A percentile compares a stretch with the other conserved stretches of the same genome.
Conservation (phyloP, 257 asterid genomes). For the Scutellaria barbata region DNA sequence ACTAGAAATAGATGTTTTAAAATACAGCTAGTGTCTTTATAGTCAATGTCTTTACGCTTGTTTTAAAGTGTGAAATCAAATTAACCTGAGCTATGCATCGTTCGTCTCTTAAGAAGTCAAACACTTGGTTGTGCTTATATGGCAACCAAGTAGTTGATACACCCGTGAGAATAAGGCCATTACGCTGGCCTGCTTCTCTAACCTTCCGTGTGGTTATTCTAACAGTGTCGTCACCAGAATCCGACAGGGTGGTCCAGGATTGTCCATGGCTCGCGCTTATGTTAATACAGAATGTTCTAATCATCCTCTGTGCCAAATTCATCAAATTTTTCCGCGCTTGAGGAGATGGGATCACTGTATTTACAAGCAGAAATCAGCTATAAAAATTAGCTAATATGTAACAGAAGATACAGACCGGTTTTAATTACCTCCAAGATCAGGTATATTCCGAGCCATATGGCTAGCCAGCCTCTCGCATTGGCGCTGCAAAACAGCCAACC, state of each 20-base stretch:
- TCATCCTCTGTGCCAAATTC: conserved; percentile 88
- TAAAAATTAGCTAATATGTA: no score
- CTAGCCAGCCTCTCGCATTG: conserved; percentile 97
- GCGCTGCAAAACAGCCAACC: conserved; percentile 84
- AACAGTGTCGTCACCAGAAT: conserved; percentile 80
- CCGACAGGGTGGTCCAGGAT: conserved; percentile 94
- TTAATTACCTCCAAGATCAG: conserved; percentile 81
- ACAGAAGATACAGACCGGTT: no score
- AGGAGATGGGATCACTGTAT: conserved; percentile 82
- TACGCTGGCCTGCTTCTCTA: conserved; percentile 77
- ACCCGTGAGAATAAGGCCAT: conserved; percentile 74
- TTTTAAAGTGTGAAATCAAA: no score
- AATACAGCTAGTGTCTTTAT: no score
- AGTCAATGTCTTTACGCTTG: no score
- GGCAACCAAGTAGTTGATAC: conserved; percentile 86
- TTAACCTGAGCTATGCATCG: conserved; percentile 77
- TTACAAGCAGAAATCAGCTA: no score
- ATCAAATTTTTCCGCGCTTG: conserved; percentile 84
- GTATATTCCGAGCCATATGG: conserved; percentile 87
- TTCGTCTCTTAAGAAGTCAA: conserved; percentile 89
- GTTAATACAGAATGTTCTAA: conserved; percentile 72
- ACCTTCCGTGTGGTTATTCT: conserved; percentile 84
- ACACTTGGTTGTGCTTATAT: conserved; percentile 64
- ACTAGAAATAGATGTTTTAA: no score
- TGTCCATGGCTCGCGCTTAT: conserved; percentile 75